Evolutionary conservation across 2,329 filamentous ascomycete species (phyloP).

Genomic region (Trichoderma atroviride): DNA sequence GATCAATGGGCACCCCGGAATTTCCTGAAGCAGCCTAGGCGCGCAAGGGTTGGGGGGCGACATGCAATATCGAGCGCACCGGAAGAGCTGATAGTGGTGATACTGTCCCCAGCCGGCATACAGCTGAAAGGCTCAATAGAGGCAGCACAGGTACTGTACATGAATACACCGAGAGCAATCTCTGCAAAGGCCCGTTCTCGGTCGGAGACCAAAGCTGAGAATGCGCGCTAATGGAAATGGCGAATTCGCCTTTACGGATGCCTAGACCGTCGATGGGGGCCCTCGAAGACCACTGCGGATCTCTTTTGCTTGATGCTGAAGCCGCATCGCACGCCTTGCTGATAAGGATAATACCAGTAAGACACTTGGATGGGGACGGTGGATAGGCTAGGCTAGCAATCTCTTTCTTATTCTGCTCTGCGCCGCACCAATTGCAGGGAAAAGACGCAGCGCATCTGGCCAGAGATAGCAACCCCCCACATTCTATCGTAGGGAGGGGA

Average conservation of each 20-base stretch:
- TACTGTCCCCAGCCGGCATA: background rate
- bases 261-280: conserved; percentile 17
- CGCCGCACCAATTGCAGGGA: conserved; percentile 25
- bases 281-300: conserved; percentile 4
- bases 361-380: conserved; percentile 16
- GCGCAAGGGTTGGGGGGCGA: conserved; percentile 18
- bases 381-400: conserved; percentile 17
- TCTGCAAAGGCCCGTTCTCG: background rate
- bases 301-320: conserved; percentile 7
- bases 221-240: conserved; percentile 2
- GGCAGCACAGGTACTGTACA: background rate
- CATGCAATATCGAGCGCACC: background rate
- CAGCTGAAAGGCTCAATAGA: background rate
- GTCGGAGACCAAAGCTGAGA: background rate
- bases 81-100: background rate
- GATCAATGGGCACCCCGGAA: conserved; percentile 40
- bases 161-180: background rate
- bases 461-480: conserved; percentile 29
- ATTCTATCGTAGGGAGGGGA: conserved; percentile 21
- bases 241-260: conserved; percentile 2
- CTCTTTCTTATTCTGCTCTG: background rate
- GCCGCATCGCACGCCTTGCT: conserved; percentile 20
- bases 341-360: conserved; percentile 16
- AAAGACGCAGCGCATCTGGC: conserved; percentile 4
- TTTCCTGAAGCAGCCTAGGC: conserved; percentile 36